A percentile compares a stretch with the other conserved stretches of the same genome.
Evolutionary conservation across 768 basidiomycete species (phyloP).

Genomic region (Hypholoma fasciculare): DNA sequence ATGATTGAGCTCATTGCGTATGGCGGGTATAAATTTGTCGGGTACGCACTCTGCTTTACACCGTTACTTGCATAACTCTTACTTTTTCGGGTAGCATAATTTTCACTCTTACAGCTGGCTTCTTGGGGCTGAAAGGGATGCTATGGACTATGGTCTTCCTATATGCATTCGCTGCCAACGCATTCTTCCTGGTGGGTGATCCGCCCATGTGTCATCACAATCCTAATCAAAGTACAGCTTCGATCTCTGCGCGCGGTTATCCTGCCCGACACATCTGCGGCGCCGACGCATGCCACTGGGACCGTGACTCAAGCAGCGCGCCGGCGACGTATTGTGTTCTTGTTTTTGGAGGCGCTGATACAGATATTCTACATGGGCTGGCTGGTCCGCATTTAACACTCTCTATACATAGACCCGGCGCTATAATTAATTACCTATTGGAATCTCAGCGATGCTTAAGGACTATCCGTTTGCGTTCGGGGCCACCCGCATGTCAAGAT

Average conservation of each 20-base stretch:
- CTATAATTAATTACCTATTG: not conserved
- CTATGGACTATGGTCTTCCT: slow-evolving; percentile 73
- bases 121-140: slow-evolving; percentile 61
- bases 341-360: slow-evolving; percentile 80
- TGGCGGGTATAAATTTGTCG: slow-evolving; percentile 97
- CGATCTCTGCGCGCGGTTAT: slow-evolving; percentile 92
- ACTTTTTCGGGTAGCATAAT: slow-evolving; percentile 64
- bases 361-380: slow-evolving; percentile 89
- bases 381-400: slow-evolving; percentile 53
- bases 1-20: slow-evolving; percentile 88
- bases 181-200: slow-evolving; percentile 82
- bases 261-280: slow-evolving; percentile 70
- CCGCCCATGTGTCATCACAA: not conserved
- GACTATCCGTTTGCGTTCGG: not conserved
- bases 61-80: not conserved
- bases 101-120: slow-evolving; percentile 68
- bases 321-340: slow-evolving; percentile 82
- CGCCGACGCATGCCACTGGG: slow-evolving; percentile 42
- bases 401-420: not conserved
- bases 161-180: slow-evolving; percentile 88
- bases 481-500: too few relatives aligned
- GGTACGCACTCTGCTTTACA: slow-evolving; percentile 46
- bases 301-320: slow-evolving; percentile 80
- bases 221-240: slow-evolving; percentile 47
- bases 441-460: not conserved